Base-by-base conservation (phyloP, 2,329 filamentous ascomycete species). In the Phialophora chinensis region DNA sequence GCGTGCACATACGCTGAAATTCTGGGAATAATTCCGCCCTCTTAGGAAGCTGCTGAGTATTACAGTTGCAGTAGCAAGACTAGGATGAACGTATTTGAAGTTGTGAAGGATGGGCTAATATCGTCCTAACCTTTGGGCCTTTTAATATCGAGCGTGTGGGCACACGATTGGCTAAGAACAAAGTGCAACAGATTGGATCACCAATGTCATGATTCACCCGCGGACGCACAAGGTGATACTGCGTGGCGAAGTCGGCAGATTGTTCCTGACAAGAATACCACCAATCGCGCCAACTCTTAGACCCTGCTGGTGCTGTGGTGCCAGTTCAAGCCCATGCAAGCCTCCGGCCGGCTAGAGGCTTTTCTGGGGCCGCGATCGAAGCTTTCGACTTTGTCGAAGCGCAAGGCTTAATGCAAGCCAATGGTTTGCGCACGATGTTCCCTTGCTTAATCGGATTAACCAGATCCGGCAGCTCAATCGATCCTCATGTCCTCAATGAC, bases 371-470 rank as follows among this genome's bases (percentile, higher is more conserved):
- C 20, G 6, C 12, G 44, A 20, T 49, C 42, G 38, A n/a, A 44
- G 14, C 14, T n/a, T n/a, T 44, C 8, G 38, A 44, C 38, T 44
- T 44, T 44, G 17, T 17, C 38, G 14, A 44, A 20, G 38, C 23
- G n/a, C 17, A 35, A 33, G 31, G 58, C 31, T 54, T 6, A 27
- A 42, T 12, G 38, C 17, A 44, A 29, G 57, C 62, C 62, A 63
- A 64, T 64, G 44, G 50, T 60, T 59, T n/a, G 31, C 11, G 44
- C 55, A 53, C 58, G 52, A 61, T 44, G n/a, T 59, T 38, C 11
- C 25, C 14, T 33, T 20, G 52, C 29, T 38, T 44, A 6, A 50
- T 52, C 59, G 31, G 49, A 5, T 33, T 53, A 31, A 25, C 49
- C 20, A 38, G 29, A 53, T 31, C 29, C 29, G 25, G 44, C 29